Evolutionary conservation across 176 grass and related monocot species (phyloP), one percentile per base, ranked within the genome.

Genomic region (Aegilops sharonensis): DNA sequence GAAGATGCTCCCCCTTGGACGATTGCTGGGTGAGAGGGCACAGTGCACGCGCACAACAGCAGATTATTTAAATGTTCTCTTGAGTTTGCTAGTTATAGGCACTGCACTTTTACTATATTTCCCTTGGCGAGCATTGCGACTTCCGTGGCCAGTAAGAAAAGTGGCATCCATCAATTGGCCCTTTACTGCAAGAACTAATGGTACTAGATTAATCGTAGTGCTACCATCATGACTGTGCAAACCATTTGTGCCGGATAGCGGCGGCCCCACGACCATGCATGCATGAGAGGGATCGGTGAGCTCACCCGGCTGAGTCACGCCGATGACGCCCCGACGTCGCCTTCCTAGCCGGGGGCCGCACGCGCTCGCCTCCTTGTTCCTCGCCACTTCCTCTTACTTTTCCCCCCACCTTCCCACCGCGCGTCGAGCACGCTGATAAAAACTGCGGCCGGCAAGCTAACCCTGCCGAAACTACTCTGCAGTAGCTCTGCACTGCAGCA

Each of bases 401-500:
- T 87, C 76, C 81, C 79, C 89, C 70, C 85, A 81, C 42, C 69
- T 77, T 81, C 85, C 76, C 68, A 68, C 64, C 29, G 20, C 40
- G 34, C 47, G 29, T 14, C 11, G 1, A 9, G 23, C 72, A 11
- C 79, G 40, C 85, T 85, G 54, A 91, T 91, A 91, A 88, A 87
- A 81, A 81, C 89, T 18, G 54, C 60, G 32, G 32, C 32, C 60
- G 32, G 32, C 32, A 34, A 4, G 4, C 32, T 34, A 34, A 34
- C 32, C 32, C 32, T 34, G 5, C 32, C 32, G 30, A 31, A n/a
- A n/a, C n/a, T n/a, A n/a, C n/a, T n/a, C n/a, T n/a, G n/a, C n/a
- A n/a, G n/a, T n/a, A n/a, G n/a, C 30, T 31, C 30, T 31, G 3
- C 30, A 2, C 30, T 2, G 34, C 34, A 34, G 34, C 34, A 34